Percentiles rank a stretch among this genome's conserved stretches.
phyloP scores from a whole-genome alignment of 2,329 filamentous ascomycete genomes.

The Fusarium stilboides region DNA sequence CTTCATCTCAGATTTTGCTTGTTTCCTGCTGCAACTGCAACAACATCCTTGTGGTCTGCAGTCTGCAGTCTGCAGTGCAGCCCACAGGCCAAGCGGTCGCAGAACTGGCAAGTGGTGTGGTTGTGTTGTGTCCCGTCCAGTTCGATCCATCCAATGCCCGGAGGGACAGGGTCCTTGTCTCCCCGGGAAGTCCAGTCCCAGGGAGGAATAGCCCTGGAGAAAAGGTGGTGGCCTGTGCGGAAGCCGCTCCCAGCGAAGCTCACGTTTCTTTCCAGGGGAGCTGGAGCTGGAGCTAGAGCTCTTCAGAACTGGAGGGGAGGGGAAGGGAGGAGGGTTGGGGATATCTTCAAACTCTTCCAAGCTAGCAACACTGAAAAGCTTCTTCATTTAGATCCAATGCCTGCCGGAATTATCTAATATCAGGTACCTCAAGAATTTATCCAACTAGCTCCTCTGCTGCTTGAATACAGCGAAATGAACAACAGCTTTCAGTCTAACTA shows the following conservation, averaged over 20 bases:
- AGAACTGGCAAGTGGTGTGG: conserved; percentile 47
- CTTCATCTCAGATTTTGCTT: conserved; percentile 20
- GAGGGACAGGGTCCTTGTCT: conserved; percentile 34
- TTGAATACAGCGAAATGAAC: background rate
- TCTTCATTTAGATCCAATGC: no score
- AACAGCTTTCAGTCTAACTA: background rate
- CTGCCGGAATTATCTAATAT: no score
- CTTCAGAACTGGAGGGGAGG: conserved; percentile 14
- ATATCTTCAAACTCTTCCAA: background rate
- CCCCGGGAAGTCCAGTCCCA: conserved; percentile 40
- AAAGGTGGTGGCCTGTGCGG: conserved; percentile 39
- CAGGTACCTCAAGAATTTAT: no score
- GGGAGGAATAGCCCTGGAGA: conserved; percentile 35
- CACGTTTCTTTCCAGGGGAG: conserved; percentile 33
- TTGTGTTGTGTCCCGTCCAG: conserved; percentile 11
- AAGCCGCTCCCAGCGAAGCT: conserved; percentile 28
- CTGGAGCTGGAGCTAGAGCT: conserved; percentile 6
- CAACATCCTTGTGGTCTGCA: conserved; percentile 38
- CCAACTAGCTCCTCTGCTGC: background rate
- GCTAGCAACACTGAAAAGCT: no score
- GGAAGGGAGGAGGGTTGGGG: background rate
- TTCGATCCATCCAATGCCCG: conserved; percentile 14
- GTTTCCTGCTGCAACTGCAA: conserved; percentile 16
- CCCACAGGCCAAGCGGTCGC: conserved; percentile 47
- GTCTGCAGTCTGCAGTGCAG: conserved; percentile 41